Conservation (phyloP, 768 basidiomycete genomes). For the Calocybe indica region DNA sequence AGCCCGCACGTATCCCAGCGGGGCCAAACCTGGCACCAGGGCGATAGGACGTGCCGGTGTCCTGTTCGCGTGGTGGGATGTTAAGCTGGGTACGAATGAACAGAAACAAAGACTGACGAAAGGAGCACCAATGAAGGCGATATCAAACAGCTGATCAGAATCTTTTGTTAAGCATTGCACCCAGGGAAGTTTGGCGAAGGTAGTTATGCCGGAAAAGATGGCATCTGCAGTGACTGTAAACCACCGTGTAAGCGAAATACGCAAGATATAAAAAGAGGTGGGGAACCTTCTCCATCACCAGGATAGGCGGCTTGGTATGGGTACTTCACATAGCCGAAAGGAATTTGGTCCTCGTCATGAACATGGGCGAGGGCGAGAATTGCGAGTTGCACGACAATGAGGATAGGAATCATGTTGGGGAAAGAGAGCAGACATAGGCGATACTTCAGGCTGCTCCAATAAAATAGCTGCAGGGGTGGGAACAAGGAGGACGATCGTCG, state of each 20-base stretch:
- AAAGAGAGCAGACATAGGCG: background rate
- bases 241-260: too few relatives aligned
- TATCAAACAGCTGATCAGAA: constrained; percentile 56
- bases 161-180: constrained; percentile 69
- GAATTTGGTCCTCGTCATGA: constrained; percentile 45
- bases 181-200: constrained; percentile 87
- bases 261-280: background rate
- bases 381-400: constrained; percentile 15
- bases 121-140: constrained; percentile 78
- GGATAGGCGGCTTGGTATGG: constrained; percentile 61
- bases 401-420: constrained; percentile 2
- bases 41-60: constrained; percentile 71
- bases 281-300: constrained; percentile 45
- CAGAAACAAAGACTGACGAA: constrained; percentile 42
- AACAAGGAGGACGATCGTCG: too few relatives aligned
- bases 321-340: constrained; percentile 61
- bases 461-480: too few relatives aligned
- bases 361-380: constrained; percentile 20
- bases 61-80: constrained; percentile 25
- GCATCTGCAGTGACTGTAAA: constrained; percentile 66
- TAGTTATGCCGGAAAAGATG: constrained; percentile 76
- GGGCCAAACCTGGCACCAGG: constrained; percentile 86
- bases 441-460: too few relatives aligned
- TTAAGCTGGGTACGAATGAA: background rate
- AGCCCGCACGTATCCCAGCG: constrained; percentile 75